A percentile compares a stretch with the other conserved stretches of the same genome.
These are phyloP conservation scores for Yamadazyma triangularis DNA, from an alignment of 1,139 yeast species.

Conservation along the genomic window DNA sequence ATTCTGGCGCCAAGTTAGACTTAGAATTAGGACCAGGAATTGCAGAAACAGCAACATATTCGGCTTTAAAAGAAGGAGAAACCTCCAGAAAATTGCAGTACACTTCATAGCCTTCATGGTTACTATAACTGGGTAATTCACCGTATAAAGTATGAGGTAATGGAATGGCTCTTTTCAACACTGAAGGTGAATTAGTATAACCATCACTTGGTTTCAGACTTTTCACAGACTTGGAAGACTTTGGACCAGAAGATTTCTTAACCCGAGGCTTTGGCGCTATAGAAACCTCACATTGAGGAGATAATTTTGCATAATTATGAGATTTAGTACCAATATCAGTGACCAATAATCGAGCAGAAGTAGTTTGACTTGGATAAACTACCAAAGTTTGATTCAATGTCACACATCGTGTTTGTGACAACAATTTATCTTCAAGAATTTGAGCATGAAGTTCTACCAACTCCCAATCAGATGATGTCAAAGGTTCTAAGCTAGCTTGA, in stretches of 20 bases:
- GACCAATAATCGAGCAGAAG: conserved; percentile 61
- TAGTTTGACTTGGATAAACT: conserved; percentile 66
- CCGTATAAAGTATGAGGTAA: conserved; percentile 45
- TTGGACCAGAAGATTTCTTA: conserved; percentile 22
- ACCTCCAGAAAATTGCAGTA: conserved; percentile 39
- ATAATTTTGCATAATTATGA: conserved; percentile 50
- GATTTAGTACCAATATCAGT: conserved; percentile 54
- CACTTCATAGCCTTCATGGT: conserved; percentile 31
- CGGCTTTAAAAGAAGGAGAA: conserved; percentile 17
- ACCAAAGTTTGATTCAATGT: conserved; percentile 55
- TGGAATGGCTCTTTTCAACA: conserved; percentile 52
- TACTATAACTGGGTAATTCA: conserved; percentile 16
- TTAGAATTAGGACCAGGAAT: conserved; percentile 49
- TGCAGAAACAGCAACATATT: conserved; percentile 56
- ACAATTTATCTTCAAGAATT: conserved; percentile 65
- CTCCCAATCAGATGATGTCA: conserved; percentile 84
- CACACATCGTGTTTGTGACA: conserved; percentile 80
- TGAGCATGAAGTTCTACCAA: conserved; percentile 79
- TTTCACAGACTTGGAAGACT: conserved; percentile 28
- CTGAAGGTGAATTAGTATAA: conserved; percentile 28
- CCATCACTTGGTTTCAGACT: conserved; percentile 25
- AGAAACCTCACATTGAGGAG: conserved; percentile 73
- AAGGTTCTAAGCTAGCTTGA: conserved; percentile 74
- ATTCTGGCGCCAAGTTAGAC: conserved; percentile 11
- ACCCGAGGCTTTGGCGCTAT: conserved; percentile 72